Evolutionary conservation across 352 stramenopile genomes (phyloP), one percentile per base, ranked within the genome.

Genomic region (Globisporangium echinulatum): DNA sequence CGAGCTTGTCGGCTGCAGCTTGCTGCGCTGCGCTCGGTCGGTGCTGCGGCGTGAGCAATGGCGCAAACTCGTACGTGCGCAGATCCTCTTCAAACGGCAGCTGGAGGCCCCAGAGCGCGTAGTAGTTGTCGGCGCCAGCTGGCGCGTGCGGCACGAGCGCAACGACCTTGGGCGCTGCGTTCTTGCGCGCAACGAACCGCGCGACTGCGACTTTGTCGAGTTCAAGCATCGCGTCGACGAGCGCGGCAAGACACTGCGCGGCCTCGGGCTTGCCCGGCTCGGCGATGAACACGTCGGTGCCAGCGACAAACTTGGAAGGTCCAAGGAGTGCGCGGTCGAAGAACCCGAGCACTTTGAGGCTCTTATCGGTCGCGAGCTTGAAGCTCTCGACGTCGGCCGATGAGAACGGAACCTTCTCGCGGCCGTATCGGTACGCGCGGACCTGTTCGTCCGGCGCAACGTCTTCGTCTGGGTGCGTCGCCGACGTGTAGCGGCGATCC

Each of bases 31-130:
- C 67, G 7, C 61, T 86, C 2, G 81, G 83, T 7, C 66, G 68
- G 38, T 75, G 58, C 59, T 87, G 83, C n/a, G 66, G 58, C 5
- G 58, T 79, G 46, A 79, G 79, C 7, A 92, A 68, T 14, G 82
- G 73, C 46, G 79, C 70, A 61, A 94, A 94, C 61, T 94, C 82
- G 53, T 91, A 94, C 19, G 62, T 79, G 7, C 85, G 77, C 42
- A 92, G 11, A 46, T 94, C 85, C 71, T 94, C 85, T 61, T 90
- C 82, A 51, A 80, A 92, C 42, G 85, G 82, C 51, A 94, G 58
- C 58, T 89, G 79, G 36, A 91, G 80, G 7, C 72, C 70, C 82
- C 77, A 94, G 43, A 94, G 68, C 19, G 76, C 82, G 39, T 88
- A 86, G 54, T 79, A 94, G 38, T 79, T 74, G 56, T 86, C 70